Percentiles rank a stretch among this genome's conserved stretches.
Evolutionary conservation across 192 early-diverging fungal species (phyloP).

Genomic region (Coemansia sp.): DNA sequence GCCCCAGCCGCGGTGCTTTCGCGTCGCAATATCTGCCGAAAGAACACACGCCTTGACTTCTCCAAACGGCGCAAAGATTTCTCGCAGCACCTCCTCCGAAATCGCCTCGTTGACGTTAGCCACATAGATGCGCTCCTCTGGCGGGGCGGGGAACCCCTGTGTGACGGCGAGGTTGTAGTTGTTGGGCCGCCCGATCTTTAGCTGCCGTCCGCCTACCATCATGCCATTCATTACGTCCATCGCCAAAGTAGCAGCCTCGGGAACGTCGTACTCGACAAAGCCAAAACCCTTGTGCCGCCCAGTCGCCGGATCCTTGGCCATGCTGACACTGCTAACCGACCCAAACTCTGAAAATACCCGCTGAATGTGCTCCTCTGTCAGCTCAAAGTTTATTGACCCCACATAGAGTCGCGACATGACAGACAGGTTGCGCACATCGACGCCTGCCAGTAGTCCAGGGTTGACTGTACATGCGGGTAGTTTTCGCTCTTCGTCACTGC

Average conservation of each 20-base stretch:
- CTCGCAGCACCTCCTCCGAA: slow-evolving; percentile 68
- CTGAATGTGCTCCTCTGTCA: slow-evolving; percentile 77
- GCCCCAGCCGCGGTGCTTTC: slow-evolving; percentile 81
- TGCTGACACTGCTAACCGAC: slow-evolving; percentile 69
- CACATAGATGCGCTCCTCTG: slow-evolving; percentile 72
- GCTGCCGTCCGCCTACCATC: slow-evolving; percentile 74
- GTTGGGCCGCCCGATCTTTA: slow-evolving; percentile 84
- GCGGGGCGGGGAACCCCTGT: slow-evolving; percentile 65
- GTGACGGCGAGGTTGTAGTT: slow-evolving; percentile 69
- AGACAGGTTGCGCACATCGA: slow-evolving; percentile 49
- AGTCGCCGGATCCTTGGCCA: slow-evolving; percentile 73
- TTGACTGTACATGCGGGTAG: slow-evolving; percentile 26
- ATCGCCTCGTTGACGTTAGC: slow-evolving; percentile 81
- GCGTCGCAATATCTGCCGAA: slow-evolving; percentile 63
- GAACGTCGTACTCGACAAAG: slow-evolving; percentile 87
- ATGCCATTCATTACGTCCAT: slow-evolving; percentile 78
- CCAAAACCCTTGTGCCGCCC: slow-evolving; percentile 85
- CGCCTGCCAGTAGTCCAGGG: slow-evolving; percentile 41
- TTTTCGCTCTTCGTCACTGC: slow-evolving; percentile 23
- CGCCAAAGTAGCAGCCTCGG: slow-evolving; percentile 81
- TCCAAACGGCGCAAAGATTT: slow-evolving; percentile 87
- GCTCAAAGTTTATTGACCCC: slow-evolving; percentile 83
- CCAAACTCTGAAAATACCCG: slow-evolving; percentile 80
- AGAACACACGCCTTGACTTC: slow-evolving; percentile 69
- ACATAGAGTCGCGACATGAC: slow-evolving; percentile 70